Base-by-base conservation (phyloP, 345 rosid species). In the Acer negundo region DNA sequence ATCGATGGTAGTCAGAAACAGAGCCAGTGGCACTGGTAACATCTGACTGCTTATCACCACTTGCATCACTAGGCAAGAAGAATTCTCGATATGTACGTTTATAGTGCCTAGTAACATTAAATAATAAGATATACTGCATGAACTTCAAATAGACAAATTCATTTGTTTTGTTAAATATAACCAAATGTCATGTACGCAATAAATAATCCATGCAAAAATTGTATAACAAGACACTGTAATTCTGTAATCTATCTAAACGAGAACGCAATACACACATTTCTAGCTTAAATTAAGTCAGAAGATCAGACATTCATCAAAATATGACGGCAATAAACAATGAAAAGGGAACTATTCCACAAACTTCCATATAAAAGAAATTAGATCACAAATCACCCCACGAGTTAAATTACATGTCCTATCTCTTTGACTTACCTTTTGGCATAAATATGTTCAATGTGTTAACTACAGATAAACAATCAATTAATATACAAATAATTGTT, bases 71-170 rank as follows among this genome's bases (percentile, higher is more conserved):
- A 69, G 83, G 72, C 83, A 80, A 75, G 88, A 96, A 96, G 85
- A 93, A 85, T 78, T 94, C 98, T 26, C 75, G 82, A 78, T 83
- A 95, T 74, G 85, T 90, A 35, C 93, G 93, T 82, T 90, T 92
- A 82, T 93, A 95, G 83, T 84, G 86, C 86, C 98, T 95, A 64
- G 70, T 69, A 72, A 62, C 80, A 89, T 81, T 20, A 51, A 81
- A 55, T 61, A 69, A 75, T 53, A 61, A 74, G 62, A 77, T 72
- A 22, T 47, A 58, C 65, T 58, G 35, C 7, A 47, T 44, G 56
- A 81, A 72, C 44, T 19, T 47, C 38, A 20, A 73, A 55, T 20
- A 20, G 31, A n/a, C 24, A 67, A 35, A 67, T 46, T 12, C 5
- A 74, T 55, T 56, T 69, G 72, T 56, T 53, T 7, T 15, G 23